A percentile compares a stretch with the other conserved stretches of the same genome.
Evolutionary conservation across 345 rosid species (phyloP).

Genomic region (Euphorbia pulcherrima): DNA sequence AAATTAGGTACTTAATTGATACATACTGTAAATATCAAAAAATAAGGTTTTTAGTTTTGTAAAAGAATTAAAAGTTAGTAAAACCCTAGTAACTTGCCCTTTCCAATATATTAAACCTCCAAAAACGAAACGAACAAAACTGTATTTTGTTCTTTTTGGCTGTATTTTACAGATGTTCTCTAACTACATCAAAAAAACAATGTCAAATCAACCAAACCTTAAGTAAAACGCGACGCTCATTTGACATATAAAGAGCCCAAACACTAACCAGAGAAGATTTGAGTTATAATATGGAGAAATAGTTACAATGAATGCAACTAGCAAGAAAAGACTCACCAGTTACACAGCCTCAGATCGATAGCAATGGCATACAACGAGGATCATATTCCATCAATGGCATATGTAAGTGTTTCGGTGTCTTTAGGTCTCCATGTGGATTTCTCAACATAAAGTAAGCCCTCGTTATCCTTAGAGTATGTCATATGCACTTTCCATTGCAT

Average conservation of each 20-base stretch:
- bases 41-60: too few species aligned
- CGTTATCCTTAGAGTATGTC: constrained; percentile 72
- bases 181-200: not conserved
- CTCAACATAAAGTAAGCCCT: constrained; percentile 76
- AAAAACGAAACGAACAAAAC: not conserved
- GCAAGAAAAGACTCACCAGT: constrained; percentile 22
- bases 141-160: not conserved
- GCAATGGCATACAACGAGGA: not conserved
- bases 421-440: constrained; percentile 83
- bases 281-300: constrained; percentile 10
- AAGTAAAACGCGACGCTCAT: not conserved
- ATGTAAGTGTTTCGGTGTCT: constrained; percentile 51
- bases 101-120: not conserved
- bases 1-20: too few species aligned
- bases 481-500: constrained; percentile 82
- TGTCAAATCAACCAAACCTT: not conserved
- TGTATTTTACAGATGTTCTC: not conserved
- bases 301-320: constrained; percentile 16
- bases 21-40: too few species aligned
- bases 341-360: constrained; percentile 7
- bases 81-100: too few species aligned
- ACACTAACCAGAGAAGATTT: constrained; percentile 10
- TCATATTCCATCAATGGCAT: constrained; percentile 48
- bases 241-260: not conserved
- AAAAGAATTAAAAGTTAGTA: too few species aligned